Conservation (phyloP, 768 basidiomycete genomes). For the Rhodotorula sphaerocarpa region DNA sequence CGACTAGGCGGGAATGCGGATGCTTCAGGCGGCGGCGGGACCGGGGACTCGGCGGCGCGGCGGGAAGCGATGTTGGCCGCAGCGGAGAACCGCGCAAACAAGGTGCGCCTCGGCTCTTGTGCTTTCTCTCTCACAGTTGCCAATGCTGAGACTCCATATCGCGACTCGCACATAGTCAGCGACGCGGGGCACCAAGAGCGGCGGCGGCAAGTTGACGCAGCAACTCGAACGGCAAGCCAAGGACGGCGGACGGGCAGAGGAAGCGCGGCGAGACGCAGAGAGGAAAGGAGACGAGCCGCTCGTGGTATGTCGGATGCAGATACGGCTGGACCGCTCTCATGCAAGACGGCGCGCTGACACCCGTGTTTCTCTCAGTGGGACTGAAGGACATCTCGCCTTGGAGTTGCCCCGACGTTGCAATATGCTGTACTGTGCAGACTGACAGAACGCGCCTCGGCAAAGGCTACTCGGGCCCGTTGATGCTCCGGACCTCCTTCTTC, state of each 20-base stretch:
- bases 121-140: no score
- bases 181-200: not conserved
- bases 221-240: conserved; percentile 3
- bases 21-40: not conserved
- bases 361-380: conserved; percentile 10
- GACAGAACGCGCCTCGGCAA: no score
- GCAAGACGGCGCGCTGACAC: not conserved
- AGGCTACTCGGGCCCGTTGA: conserved; percentile 8
- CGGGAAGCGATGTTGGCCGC: conserved; percentile 20
- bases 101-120: not conserved
- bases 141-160: not conserved
- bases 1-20: not conserved
- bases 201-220: conserved; percentile 10
- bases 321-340: no score
- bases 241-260: conserved; percentile 16
- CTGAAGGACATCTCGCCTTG: not conserved
- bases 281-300: conserved; percentile 3
- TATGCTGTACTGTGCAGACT: no score
- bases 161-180: not conserved
- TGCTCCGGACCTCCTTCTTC: conserved; percentile 24
- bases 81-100: conserved; percentile 6
- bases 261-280: conserved; percentile 19
- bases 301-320: not conserved
- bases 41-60: not conserved
- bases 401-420: not conserved